Percentiles rank a stretch among this genome's conserved stretches.
These are phyloP conservation scores for Leccinum sublutescens DNA, from an alignment of 768 basidiomycete genomes.

Conservation along the genomic window DNA sequence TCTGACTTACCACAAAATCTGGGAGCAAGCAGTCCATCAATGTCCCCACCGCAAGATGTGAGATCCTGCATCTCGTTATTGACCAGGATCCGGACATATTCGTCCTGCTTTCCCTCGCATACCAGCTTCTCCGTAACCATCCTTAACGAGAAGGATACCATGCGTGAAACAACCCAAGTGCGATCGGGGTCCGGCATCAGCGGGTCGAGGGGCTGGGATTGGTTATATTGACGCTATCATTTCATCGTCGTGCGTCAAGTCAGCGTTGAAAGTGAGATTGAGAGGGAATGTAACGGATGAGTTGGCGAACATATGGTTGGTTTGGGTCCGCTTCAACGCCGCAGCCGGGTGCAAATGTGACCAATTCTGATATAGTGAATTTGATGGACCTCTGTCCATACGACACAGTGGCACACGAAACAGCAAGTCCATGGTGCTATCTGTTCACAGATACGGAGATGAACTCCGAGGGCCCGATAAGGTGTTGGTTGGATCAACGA, in stretches of 20 bases:
- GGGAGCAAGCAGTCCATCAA: not conserved
- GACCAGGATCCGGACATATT: constrained; percentile 41
- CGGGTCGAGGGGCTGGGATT: constrained; percentile 28
- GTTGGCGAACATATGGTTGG: constrained; percentile 69
- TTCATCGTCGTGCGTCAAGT: constrained; percentile 84
- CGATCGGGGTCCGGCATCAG: constrained; percentile 19
- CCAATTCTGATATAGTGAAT: constrained; percentile 48
- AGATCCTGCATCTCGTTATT: not conserved
- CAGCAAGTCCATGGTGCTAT: constrained; percentile 61
- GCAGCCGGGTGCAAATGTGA: constrained; percentile 62
- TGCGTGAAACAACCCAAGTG: constrained; percentile 51
- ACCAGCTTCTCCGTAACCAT: constrained; percentile 69
- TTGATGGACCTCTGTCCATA: constrained; percentile 76
- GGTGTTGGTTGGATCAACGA: constrained; percentile 88
- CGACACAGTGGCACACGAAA: constrained; percentile 54
- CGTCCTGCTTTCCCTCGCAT: constrained; percentile 36
- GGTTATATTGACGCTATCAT: constrained; percentile 66
- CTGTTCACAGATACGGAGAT: constrained; percentile 72
- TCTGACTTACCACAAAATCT: not conserved
- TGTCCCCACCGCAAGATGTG: not conserved
- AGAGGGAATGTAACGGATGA: constrained; percentile 71
- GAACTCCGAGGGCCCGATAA: constrained; percentile 57
- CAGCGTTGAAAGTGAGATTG: constrained; percentile 61
- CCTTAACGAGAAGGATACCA: constrained; percentile 71
- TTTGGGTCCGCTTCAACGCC: constrained; percentile 67